A percentile compares a stretch with the other conserved stretches of the same genome.
Conservation (phyloP, 768 basidiomycete genomes). For the Boletus vinaceobasis region DNA sequence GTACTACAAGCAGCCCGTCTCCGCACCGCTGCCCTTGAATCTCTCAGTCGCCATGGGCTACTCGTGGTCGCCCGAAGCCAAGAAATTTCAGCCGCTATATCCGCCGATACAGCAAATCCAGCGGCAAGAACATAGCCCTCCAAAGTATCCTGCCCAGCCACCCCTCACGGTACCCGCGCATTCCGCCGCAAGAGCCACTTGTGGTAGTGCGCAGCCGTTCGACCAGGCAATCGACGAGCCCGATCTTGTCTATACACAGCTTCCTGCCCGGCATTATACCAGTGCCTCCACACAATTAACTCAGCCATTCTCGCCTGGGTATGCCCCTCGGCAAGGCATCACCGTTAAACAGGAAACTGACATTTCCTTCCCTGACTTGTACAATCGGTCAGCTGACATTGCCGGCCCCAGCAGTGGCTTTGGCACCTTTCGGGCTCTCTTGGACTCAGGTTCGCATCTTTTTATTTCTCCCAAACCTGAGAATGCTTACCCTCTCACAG, state of each 20-base stretch:
- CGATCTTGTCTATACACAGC: slow-evolving; percentile 24
- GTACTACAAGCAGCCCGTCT: slow-evolving; percentile 32
- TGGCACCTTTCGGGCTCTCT: slow-evolving; percentile 19
- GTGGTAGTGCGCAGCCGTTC: slow-evolving; percentile 16
- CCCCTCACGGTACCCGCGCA: slow-evolving; percentile 8
- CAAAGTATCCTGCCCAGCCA: slow-evolving; percentile 18
- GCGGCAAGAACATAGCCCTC: slow-evolving; percentile 23
- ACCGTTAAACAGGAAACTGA: slow-evolving; percentile 30
- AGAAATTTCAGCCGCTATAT: slow-evolving; percentile 38
- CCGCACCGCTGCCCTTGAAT: slow-evolving; percentile 31
- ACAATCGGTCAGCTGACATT: slow-evolving; percentile 21
- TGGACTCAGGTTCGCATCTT: slow-evolving; percentile 30
- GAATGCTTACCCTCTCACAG: slow-evolving; percentile 12
- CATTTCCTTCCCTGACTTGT: slow-evolving; percentile 25
- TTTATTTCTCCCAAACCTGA: background rate
- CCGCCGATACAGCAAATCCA: slow-evolving; percentile 30
- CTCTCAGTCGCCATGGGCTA: slow-evolving; percentile 33
- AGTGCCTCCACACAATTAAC: slow-evolving; percentile 16
- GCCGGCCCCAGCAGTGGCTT: slow-evolving; percentile 22
- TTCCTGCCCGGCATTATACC: slow-evolving; percentile 24
- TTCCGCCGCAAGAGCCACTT: slow-evolving; percentile 15
- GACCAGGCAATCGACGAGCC: slow-evolving; percentile 27
- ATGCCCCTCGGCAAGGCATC: slow-evolving; percentile 21
- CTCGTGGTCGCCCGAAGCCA: slow-evolving; percentile 29
- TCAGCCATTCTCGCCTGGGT: slow-evolving; percentile 21